phyloP scores from a whole-genome alignment of 2,329 filamentous ascomycete species.

The Epichloe sibirici region DNA sequence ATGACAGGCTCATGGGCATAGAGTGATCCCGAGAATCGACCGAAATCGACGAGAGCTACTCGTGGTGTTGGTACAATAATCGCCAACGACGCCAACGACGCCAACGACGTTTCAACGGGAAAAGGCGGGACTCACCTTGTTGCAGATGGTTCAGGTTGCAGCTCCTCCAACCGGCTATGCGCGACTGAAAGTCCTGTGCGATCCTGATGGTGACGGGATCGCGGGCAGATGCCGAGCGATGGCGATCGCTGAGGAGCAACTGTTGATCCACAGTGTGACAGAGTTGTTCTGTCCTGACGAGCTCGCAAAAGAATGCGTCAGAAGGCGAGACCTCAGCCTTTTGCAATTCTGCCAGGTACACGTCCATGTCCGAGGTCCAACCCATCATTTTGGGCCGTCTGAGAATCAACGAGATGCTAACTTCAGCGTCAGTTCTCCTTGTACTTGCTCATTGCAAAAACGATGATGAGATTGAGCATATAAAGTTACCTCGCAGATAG shows the following conservation, averaged over 20 bases:
- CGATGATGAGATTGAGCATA: background rate
- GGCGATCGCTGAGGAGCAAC: background rate
- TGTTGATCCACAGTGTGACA: background rate
- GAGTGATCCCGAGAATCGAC: background rate
- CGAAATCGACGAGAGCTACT: conserved; percentile 1
- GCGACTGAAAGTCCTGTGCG: background rate
- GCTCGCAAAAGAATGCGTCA: conserved; percentile 4
- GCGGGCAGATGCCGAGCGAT: background rate
- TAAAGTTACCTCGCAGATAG: background rate
- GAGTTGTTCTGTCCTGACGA: conserved; percentile 1
- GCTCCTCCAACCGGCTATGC: background rate
- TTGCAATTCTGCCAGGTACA: background rate
- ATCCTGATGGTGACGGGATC: background rate
- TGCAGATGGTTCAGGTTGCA: background rate
- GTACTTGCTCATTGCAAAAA: background rate
- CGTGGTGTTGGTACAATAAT: background rate
- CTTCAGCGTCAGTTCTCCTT: background rate
- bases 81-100: background rate
- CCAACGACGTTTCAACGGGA: background rate
- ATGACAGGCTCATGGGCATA: conserved; percentile 3
- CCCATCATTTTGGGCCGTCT: background rate
- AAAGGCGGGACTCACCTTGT: background rate
- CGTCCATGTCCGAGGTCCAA: conserved; percentile 1
- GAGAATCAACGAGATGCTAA: conserved; percentile 2
- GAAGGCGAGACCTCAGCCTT: background rate